phyloP scores from a whole-genome alignment of 108 stramenopile species.

The Nannochloropsis oceanica region DNA sequence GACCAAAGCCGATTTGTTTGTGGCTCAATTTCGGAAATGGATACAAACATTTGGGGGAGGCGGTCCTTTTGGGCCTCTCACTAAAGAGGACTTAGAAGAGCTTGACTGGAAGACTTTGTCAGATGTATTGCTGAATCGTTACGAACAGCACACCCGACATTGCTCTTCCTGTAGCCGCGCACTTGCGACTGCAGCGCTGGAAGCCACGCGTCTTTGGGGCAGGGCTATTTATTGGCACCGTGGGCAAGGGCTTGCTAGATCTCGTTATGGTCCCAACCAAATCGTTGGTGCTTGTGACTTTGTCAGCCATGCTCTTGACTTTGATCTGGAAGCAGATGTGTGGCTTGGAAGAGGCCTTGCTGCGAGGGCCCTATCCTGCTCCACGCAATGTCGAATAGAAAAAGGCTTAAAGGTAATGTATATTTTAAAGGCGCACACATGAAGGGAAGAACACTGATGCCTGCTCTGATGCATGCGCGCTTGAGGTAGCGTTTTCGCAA shows the following conservation, averaged over 20 bases:
- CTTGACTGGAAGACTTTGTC: neutral
- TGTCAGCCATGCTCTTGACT: neutral
- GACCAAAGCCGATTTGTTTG: neutral
- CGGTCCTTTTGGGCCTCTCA: neutral
- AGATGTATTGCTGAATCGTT: neutral
- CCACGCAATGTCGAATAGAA: neutral
- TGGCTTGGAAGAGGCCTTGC: neutral
- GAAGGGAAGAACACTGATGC: no score
- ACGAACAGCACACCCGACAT: neutral
- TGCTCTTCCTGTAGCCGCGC: neutral
- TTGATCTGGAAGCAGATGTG: neutral
- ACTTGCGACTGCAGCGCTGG: neutral
- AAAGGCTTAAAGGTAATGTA: no score
- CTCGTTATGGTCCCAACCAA: neutral
- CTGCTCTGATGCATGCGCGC: no score
- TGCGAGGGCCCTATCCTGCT: neutral
- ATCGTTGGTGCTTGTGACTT: neutral
- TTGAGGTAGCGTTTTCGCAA: no score
- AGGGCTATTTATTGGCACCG: neutral
- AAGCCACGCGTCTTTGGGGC: neutral
- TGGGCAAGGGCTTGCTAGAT: neutral
- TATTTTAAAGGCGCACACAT: no score
- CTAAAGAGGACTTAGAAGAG: neutral
- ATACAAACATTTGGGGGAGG: neutral
- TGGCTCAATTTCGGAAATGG: neutral